These are phyloP conservation scores for Parathielavia appendiculata DNA, from an alignment of 495 filamentous ascomycete species.

Conservation along the genomic window DNA sequence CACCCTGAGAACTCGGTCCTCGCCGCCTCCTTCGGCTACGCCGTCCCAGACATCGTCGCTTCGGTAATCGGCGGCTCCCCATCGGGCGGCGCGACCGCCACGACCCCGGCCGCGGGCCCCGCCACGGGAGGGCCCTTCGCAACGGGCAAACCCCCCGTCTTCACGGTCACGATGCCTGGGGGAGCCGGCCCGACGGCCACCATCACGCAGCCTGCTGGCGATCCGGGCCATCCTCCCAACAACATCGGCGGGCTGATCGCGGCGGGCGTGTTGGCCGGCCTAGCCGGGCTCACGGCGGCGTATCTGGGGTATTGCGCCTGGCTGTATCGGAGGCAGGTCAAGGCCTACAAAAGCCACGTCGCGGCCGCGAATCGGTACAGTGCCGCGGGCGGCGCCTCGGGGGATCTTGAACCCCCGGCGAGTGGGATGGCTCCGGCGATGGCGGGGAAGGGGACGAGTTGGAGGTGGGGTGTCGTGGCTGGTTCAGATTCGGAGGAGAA, in stretches of 20 bases:
- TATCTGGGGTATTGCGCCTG: conserved; percentile 70
- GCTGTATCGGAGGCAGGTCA: conserved; percentile 60
- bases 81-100: conserved; percentile 61
- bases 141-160: conserved; percentile 58
- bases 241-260: conserved; percentile 48
- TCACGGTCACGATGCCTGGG: conserved; percentile 55
- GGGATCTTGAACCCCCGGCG: background rate
- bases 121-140: conserved; percentile 64
- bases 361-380: conserved; percentile 47
- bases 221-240: conserved; percentile 7
- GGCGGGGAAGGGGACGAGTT: too few relatives aligned
- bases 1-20: conserved; percentile 45
- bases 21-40: conserved; percentile 56
- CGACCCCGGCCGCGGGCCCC: conserved; percentile 53
- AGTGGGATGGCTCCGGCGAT: too few relatives aligned
- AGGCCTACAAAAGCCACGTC: conserved; percentile 58
- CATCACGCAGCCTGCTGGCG: conserved; percentile 36
- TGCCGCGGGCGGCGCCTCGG: conserved; percentile 9
- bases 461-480: too few relatives aligned
- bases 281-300: conserved; percentile 51
- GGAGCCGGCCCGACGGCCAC: conserved; percentile 56
- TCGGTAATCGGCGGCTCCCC: conserved; percentile 57
- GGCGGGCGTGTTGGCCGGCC: conserved; percentile 58
- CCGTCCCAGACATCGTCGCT: conserved; percentile 57
- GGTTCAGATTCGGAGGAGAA: too few relatives aligned